Evolutionary conservation across 352 stramenopile genomes (phyloP).

Genomic region (Globisporangium cederbergense): DNA sequence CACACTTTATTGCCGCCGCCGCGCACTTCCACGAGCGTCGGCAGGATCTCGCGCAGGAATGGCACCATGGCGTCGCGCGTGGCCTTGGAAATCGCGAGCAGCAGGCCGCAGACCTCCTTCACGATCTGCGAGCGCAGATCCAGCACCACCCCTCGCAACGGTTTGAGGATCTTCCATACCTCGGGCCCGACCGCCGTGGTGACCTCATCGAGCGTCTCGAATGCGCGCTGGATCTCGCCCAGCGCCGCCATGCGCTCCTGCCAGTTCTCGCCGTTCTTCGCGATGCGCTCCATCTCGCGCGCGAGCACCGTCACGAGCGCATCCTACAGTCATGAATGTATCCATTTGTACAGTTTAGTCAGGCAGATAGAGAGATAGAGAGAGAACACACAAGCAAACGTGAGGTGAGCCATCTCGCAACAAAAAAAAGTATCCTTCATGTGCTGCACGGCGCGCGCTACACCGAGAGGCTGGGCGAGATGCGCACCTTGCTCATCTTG

Average conservation of each 20-base stretch:
- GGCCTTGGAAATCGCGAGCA: conserved; percentile 56
- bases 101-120: conserved; percentile 71
- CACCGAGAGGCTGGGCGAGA: background rate
- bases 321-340: conserved; percentile 19
- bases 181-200: conserved; percentile 42
- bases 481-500: conserved; percentile 7
- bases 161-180: conserved; percentile 70
- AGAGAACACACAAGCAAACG: background rate
- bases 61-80: conserved; percentile 77
- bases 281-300: conserved; percentile 76
- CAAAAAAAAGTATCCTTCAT: conserved; percentile 6
- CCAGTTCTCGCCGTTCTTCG: conserved; percentile 79
- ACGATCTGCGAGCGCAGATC: conserved; percentile 85
- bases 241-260: conserved; percentile 69
- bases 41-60: conserved; percentile 70
- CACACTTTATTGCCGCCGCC: conserved; percentile 84
- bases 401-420: background rate
- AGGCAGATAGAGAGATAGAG: background rate
- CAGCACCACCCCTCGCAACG: conserved; percentile 68
- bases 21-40: conserved; percentile 71
- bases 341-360: background rate
- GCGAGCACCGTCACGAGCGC: conserved; percentile 34
- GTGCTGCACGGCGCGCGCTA: background rate
- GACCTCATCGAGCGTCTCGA: conserved; percentile 53
- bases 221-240: conserved; percentile 58